These are phyloP conservation scores for Verticillium albo-atrum DNA, from an alignment of 2,329 filamentous ascomycete genomes.

Conservation along the genomic window DNA sequence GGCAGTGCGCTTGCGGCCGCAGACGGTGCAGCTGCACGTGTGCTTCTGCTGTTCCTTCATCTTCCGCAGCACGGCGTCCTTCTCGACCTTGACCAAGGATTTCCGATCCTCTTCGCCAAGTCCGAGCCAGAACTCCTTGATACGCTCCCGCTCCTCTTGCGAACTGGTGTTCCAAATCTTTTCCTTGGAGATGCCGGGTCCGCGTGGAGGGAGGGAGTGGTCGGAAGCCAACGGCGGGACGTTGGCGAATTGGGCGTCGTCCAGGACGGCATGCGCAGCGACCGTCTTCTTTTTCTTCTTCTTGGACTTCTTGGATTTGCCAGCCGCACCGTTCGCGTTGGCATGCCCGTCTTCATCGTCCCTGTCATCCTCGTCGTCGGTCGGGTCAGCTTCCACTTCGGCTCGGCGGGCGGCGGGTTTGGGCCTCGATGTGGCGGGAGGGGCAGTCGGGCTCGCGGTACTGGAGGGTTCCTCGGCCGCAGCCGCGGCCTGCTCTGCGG, in stretches of 20 bases:
- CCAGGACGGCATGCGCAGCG: slow-evolving; percentile 13
- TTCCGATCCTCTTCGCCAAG: slow-evolving; percentile 92
- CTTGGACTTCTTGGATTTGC: slow-evolving; percentile 56
- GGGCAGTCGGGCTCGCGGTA: slow-evolving; percentile 23
- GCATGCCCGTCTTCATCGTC: slow-evolving; percentile 29
- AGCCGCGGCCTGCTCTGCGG: slow-evolving; percentile 24
- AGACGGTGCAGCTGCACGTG: slow-evolving; percentile 96
- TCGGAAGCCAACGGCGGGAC: slow-evolving; percentile 10
- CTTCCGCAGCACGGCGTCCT: slow-evolving; percentile 94
- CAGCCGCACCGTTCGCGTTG: slow-evolving; percentile 22
- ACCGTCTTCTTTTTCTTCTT: slow-evolving; percentile 64
- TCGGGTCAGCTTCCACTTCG: slow-evolving; percentile 51
- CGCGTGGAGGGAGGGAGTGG: slow-evolving; percentile 23
- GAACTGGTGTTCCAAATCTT: slow-evolving; percentile 98
- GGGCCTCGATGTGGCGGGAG: slow-evolving; percentile 17
- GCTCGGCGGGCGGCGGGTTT: slow-evolving; percentile 31
- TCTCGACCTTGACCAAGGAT: slow-evolving; percentile 94
- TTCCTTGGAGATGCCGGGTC: slow-evolving; percentile 59
- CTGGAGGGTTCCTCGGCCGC: neutral
- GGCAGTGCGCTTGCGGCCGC: slow-evolving; percentile 89
- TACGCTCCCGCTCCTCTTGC: slow-evolving; percentile 90
- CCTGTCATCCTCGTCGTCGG: slow-evolving; percentile 48
- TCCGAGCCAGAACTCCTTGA: slow-evolving; percentile 97
- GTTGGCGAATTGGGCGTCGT: slow-evolving; percentile 25
- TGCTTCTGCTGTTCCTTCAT: slow-evolving; percentile 99